phyloP scores from a whole-genome alignment of 768 basidiomycete species.

The Mycena polygramma region DNA sequence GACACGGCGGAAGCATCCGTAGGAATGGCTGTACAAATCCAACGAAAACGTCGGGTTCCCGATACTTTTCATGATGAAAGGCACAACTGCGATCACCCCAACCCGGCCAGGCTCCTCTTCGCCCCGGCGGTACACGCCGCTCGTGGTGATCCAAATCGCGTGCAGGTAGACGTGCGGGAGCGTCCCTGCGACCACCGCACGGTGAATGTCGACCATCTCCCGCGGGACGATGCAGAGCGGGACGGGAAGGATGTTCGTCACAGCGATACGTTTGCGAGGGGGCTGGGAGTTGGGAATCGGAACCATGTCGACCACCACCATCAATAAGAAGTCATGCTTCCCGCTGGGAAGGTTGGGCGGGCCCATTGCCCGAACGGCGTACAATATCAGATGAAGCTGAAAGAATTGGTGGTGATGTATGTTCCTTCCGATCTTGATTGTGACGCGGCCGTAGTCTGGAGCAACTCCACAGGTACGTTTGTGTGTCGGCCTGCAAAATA shows the following conservation, averaged over 20 bases:
- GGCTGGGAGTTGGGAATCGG: neutral
- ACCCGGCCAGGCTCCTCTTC: slow-evolving; percentile 9
- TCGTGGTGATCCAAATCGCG: slow-evolving; percentile 23
- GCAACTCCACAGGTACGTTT: slow-evolving; percentile 5
- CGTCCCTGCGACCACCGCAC: slow-evolving; percentile 2
- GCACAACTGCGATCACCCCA: neutral
- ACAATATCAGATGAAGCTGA: slow-evolving; percentile 8
- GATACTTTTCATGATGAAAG: slow-evolving; percentile 5
- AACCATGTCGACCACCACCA: slow-evolving; percentile 19
- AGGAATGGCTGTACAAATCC: slow-evolving; percentile 22
- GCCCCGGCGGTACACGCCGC: slow-evolving; percentile 4
- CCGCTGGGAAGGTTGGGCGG: slow-evolving; percentile 11
- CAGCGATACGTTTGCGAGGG: neutral
- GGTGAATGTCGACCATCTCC: slow-evolving; percentile 10
- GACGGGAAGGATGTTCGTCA: slow-evolving; percentile 13
- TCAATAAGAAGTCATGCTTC: slow-evolving; percentile 14
- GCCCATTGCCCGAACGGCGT: slow-evolving; percentile 12
- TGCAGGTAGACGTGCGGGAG: neutral
- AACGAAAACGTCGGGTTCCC: neutral
- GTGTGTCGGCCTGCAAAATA: slow-evolving; percentile 11
- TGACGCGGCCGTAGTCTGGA: neutral
- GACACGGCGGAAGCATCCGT: neutral
- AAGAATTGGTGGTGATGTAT: slow-evolving; percentile 26
- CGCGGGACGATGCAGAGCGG: slow-evolving; percentile 17
- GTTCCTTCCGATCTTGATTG: slow-evolving; percentile 6